Conservation (phyloP, 2,329 filamentous ascomycete genomes). For the Lasiodiplodia sp. region DNA sequence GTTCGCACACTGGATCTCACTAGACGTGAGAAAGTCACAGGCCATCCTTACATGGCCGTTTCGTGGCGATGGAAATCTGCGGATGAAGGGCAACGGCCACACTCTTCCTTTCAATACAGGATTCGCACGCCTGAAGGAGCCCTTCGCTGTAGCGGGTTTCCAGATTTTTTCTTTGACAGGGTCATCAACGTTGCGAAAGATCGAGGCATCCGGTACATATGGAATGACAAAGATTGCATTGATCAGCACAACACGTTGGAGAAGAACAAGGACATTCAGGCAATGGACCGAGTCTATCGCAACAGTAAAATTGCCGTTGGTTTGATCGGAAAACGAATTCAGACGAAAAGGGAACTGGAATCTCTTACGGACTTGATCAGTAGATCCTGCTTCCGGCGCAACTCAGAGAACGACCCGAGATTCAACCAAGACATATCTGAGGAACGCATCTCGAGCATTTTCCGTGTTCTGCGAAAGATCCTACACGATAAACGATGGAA, state of each 20-base stretch:
- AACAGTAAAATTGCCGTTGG: conserved; percentile 32
- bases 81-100: conserved; percentile 5
- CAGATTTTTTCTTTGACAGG: conserved; percentile 35
- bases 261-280: conserved; percentile 32
- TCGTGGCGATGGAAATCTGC: conserved; percentile 34
- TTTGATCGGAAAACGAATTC: conserved; percentile 32
- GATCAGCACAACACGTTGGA: conserved; percentile 31
- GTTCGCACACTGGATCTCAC: conserved; percentile 24
- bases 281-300: conserved; percentile 9
- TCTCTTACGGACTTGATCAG: conserved; percentile 28
- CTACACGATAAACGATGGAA: conserved; percentile 35
- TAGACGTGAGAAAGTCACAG: conserved; percentile 27
- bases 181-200: conserved; percentile 34
- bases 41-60: conserved; percentile 34
- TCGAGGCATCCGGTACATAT: conserved; percentile 29
- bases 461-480: conserved; percentile 31
- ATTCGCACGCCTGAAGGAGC: conserved; percentile 1
- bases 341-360: conserved; percentile 30
- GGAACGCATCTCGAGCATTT: conserved; percentile 22
- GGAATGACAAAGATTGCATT: conserved; percentile 38
- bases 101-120: neutral
- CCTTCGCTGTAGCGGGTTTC: conserved; percentile 34
- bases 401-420: neutral
- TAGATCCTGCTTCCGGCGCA: conserved; percentile 27
- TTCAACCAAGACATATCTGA: conserved; percentile 10